Evolutionary conservation across 306 rosid genomes (phyloP).

Genomic region (Amphicarpaea edgeworthii): DNA sequence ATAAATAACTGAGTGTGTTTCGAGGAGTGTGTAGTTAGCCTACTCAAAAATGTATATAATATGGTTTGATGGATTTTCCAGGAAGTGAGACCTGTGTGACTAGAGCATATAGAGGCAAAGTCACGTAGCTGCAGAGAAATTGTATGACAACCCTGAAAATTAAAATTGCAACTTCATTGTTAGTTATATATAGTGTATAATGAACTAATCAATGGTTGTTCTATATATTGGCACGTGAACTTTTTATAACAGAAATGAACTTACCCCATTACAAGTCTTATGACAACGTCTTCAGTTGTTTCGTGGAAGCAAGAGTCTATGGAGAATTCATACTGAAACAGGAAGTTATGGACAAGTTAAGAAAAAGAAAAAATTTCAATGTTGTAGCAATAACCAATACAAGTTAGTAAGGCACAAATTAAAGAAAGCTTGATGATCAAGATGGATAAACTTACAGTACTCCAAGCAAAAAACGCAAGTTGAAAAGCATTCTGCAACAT

Average conservation of each 20-base stretch:
- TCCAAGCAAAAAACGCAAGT: slow-evolving; percentile 81
- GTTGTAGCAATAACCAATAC: neutral
- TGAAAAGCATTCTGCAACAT: slow-evolving; percentile 84
- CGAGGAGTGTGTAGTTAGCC: too few relatives aligned
- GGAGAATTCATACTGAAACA: slow-evolving; percentile 61
- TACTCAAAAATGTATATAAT: too few relatives aligned
- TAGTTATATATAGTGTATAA: slow-evolving; percentile 28
- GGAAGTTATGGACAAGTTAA: neutral
- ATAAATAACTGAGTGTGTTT: too few relatives aligned
- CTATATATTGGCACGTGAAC: neutral
- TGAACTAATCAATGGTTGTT: neutral
- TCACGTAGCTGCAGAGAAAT: slow-evolving; percentile 82
- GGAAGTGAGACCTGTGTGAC: slow-evolving; percentile 77
- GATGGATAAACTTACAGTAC: slow-evolving; percentile 62
- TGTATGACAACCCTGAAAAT: slow-evolving; percentile 73
- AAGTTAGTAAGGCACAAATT: neutral
- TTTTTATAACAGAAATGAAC: slow-evolving; percentile 39
- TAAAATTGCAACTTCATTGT: slow-evolving; percentile 32
- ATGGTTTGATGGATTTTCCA: neutral
- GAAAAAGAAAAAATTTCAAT: slow-evolving; percentile 13
- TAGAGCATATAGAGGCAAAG: slow-evolving; percentile 90
- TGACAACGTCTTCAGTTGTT: slow-evolving; percentile 48
- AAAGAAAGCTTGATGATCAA: neutral
- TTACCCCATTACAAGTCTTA: slow-evolving; percentile 78
- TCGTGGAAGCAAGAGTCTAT: slow-evolving; percentile 65